Percentiles rank a stretch among this genome's conserved stretches.
These are phyloP conservation scores for Cyanodermella asteris DNA, from an alignment of 2,329 filamentous ascomycete species.

Conservation along the genomic window DNA sequence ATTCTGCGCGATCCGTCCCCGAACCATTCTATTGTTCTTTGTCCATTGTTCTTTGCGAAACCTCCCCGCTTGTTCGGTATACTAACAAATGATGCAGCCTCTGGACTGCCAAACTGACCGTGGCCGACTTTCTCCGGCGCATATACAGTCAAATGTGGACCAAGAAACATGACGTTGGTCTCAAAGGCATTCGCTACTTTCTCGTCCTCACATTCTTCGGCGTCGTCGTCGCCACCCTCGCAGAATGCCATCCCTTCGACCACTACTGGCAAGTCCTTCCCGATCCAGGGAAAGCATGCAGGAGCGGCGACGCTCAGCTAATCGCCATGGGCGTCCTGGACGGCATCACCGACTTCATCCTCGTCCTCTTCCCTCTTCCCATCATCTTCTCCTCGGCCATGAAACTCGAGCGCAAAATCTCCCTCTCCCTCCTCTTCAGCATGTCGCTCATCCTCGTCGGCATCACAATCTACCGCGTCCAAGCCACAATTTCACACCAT, in stretches of 20 bases:
- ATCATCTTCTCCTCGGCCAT: constrained; percentile 67
- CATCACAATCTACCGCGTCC: constrained; percentile 64
- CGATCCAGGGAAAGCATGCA: constrained; percentile 66
- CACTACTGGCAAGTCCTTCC: constrained; percentile 68
- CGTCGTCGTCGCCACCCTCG: constrained; percentile 58
- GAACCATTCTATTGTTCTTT: too few relatives aligned
- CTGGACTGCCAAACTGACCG: constrained; percentile 77
- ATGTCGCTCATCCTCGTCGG: constrained; percentile 60
- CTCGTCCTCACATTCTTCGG: constrained; percentile 59
- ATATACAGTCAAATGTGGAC: constrained; percentile 60
- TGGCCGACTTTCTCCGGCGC: constrained; percentile 78
- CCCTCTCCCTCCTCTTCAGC: constrained; percentile 61
- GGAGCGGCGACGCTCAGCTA: constrained; percentile 69
- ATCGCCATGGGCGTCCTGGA: constrained; percentile 80
- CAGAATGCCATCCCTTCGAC: constrained; percentile 57
- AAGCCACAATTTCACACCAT: constrained; percentile 45
- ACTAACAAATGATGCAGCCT: constrained; percentile 31
- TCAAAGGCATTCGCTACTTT: constrained; percentile 52
- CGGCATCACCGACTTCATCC: constrained; percentile 66
- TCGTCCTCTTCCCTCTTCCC: constrained; percentile 74
- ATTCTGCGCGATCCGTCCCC: too few relatives aligned
- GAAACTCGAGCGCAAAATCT: constrained; percentile 49
- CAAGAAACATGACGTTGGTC: constrained; percentile 46
- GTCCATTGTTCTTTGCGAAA: too few relatives aligned
- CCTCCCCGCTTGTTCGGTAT: neutral